phyloP scores from a whole-genome alignment of 192 early-diverging fungal genomes.

The Gonapodya sp. region DNA sequence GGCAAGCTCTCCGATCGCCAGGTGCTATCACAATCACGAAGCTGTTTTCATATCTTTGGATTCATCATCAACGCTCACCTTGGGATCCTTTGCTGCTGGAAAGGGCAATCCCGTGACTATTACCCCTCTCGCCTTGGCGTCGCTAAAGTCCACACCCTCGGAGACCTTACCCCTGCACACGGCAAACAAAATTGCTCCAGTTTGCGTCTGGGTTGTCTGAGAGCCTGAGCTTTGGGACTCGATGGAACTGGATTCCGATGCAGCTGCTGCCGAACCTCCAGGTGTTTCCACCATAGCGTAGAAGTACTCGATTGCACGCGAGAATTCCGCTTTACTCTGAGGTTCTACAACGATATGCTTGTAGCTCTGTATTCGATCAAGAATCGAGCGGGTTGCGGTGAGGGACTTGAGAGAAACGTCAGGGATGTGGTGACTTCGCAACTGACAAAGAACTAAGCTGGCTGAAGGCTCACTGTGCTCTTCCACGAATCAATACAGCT shows the following conservation, averaged over 20 bases:
- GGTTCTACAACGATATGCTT: conserved; percentile 41
- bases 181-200: conserved; percentile 57
- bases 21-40: too few relatives aligned
- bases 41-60: too few relatives aligned
- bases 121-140: conserved; percentile 55
- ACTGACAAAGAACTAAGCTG: too few relatives aligned
- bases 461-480: not conserved
- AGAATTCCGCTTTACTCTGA: conserved; percentile 37
- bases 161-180: conserved; percentile 64
- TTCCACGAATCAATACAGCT: conserved; percentile 32
- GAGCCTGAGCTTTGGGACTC: conserved; percentile 16
- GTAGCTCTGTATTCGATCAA: conserved; percentile 22
- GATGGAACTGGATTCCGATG: not conserved
- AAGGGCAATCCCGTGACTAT: conserved; percentile 55
- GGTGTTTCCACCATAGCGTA: conserved; percentile 21
- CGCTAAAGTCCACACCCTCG: conserved; percentile 67
- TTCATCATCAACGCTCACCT: conserved; percentile 44
- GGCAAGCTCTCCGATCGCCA: too few relatives aligned
- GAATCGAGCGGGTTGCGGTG: conserved; percentile 19
- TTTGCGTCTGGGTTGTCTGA: conserved; percentile 14
- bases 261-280: conserved; percentile 14
- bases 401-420: not conserved
- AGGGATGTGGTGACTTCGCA: conserved; percentile 4
- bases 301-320: conserved; percentile 11
- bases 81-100: conserved; percentile 34